Base-by-base conservation (phyloP, 805 yeast species). In the Candida lessepsii region DNA sequence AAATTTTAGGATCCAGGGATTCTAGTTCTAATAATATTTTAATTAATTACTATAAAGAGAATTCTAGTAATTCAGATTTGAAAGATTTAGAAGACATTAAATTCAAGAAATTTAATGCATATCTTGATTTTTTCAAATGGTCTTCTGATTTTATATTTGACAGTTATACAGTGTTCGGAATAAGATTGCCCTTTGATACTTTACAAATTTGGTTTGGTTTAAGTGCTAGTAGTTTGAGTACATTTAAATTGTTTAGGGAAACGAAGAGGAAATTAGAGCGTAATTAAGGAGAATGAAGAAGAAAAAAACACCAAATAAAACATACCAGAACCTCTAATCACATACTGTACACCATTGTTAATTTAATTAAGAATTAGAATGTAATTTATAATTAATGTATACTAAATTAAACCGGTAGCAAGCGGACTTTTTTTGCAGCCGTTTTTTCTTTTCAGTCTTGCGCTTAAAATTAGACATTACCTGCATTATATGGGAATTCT, bases 121-220 rank as follows among this genome's bases (percentile, higher is more conserved):
- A 58, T 50, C 50, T 69, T 45, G 75, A 69, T 48, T 51, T 68
- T 13, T 65, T 57, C 48, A 69, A 69, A 53, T 54, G 56, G 42
- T 41, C 65, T 18, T 58, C 71, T 4, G 75, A 69, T 47, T 56
- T 69, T 31, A 51, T 61, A 3, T 69, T 69, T 51, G 67, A 69
- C 40, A 50, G 65, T 18, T 69, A 68, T 48, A 67, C 73, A 2
- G 73, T 68, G 13, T 69, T 67, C 50, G 42, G 56, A 29, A 40
- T 61, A 40, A 50, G 57, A 15, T 58, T 69, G 33, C 63, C 71
- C 46, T 57, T 61, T 47, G 64, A 56, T 29, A 69, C 73, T 23
- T 46, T 64, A 19, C 75, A 69, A 47, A 68, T 69, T 27, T 69
- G 73, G 73, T 64, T 68, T 65, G 75, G 75, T 4, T 63, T 69